These are phyloP conservation scores for Paecilomyces dactylethromorphus DNA, from an alignment of 2,329 filamentous ascomycete genomes.

Conservation along the genomic window DNA sequence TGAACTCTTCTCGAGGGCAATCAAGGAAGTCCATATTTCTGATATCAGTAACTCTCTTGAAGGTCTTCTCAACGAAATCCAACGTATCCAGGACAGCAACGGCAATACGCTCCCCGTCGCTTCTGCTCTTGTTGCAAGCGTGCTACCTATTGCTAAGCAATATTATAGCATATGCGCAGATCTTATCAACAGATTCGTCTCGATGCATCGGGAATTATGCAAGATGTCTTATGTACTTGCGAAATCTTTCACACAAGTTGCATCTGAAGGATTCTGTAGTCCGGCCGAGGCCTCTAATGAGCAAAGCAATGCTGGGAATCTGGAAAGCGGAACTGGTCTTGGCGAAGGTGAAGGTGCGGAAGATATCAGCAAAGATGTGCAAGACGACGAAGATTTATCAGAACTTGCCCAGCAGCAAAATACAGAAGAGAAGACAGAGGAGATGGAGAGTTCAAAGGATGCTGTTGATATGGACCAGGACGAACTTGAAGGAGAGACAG, in stretches of 20 bases:
- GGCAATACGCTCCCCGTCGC: constrained; percentile 38
- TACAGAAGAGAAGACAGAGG: constrained; percentile 46
- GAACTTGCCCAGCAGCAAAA: constrained; percentile 84
- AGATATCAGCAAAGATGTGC: constrained; percentile 95
- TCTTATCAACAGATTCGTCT: constrained; percentile 52
- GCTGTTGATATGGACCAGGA: constrained; percentile 63
- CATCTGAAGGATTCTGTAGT: constrained; percentile 82
- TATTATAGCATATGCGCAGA: constrained; percentile 59
- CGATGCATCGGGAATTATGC: constrained; percentile 63
- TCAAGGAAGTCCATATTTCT: constrained; percentile 54
- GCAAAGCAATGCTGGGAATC: constrained; percentile 64
- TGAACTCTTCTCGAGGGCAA: constrained; percentile 45
- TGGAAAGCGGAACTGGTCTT: constrained; percentile 87
- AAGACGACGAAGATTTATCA: constrained; percentile 84
- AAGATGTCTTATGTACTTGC: constrained; percentile 70
- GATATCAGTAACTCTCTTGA: constrained; percentile 47
- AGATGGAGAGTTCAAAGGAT: constrained; percentile 40
- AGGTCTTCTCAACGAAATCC: constrained; percentile 40
- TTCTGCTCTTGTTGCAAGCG: constrained; percentile 52
- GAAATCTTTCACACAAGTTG: constrained; percentile 71
- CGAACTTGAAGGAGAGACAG: constrained; percentile 81
- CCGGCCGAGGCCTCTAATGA: constrained; percentile 74
- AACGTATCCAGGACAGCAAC: constrained; percentile 37
- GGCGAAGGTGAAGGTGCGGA: constrained; percentile 93
- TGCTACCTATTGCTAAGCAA: constrained; percentile 67